A percentile compares a stretch with the other conserved stretches of the same genome.
Conservation (phyloP, 1,284 basidiomycete genomes). For the Fistulinella cinereoalba region DNA sequence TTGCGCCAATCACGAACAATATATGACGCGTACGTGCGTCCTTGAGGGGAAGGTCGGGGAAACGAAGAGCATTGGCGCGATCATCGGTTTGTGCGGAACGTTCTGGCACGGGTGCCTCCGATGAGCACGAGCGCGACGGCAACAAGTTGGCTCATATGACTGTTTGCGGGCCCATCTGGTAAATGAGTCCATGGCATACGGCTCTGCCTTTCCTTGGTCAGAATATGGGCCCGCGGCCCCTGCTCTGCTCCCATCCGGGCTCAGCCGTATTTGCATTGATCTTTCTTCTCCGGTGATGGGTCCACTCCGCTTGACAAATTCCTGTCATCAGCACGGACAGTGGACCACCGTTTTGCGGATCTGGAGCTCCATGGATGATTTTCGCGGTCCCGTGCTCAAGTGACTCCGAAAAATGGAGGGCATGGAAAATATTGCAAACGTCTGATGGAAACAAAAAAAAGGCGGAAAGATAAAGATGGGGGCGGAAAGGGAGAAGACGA, state of each 20-base stretch:
- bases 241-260: conserved; percentile 10
- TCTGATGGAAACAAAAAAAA: not conserved
- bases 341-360: conserved; percentile 14
- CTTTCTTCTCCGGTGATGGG: not conserved
- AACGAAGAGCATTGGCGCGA: not conserved
- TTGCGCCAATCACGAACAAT: conserved; percentile 19
- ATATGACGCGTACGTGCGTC: not conserved
- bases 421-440: not conserved
- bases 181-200: not conserved
- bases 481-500: too few relatives aligned
- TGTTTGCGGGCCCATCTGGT: conserved; percentile 13
- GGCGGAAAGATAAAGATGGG: not conserved
- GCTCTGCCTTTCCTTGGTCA: conserved; percentile 5
- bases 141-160: conserved; percentile 23
- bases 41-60: not conserved
- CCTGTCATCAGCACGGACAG: conserved; percentile 3
- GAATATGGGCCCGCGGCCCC: conserved; percentile 9
- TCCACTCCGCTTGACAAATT: not conserved
- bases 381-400: conserved; percentile 12
- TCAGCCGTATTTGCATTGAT: conserved; percentile 1
- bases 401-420: conserved; percentile 1
- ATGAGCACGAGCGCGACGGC: conserved; percentile 24
- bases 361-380: conserved; percentile 14
- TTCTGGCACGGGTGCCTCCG: conserved; percentile 13
- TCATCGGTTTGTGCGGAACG: conserved; percentile 17